Base-by-base conservation (phyloP, 106 monocot genomes). In the Apostasia shenzhenica region DNA sequence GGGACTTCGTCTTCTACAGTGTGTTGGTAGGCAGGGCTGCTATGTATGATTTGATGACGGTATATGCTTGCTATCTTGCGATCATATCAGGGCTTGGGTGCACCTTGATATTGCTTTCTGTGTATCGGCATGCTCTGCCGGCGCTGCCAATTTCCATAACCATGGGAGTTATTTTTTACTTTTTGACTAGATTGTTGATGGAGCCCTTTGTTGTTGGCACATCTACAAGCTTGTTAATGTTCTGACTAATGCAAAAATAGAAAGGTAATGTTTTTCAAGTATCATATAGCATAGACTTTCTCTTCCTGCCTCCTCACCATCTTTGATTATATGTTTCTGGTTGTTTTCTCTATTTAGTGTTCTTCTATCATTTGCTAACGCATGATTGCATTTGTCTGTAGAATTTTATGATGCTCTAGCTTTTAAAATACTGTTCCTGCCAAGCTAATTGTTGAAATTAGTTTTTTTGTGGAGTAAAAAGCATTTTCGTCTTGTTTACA, bases 151-250 rank as follows among this genome's bases (percentile, higher is more conserved):
- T 99, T 46, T 99, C 97, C 5, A 99, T 99, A 51, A 73, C 75
- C 2, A 61, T 99, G 45, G 97, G 97, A 9, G 80, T 90, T 38
- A 49, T 53, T 2, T 99, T 99, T 81, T 99, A 99, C 51, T 99
- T 99, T 71, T 80, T 99, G 74, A 90, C 89, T 2, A 67, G 97
- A 60, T 13, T 90, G 67, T 68, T 99, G 59, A 85, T 89, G 89
- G 97, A 99, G 77, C 97, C 97, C 3, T 99, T 99, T 72, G 81
- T 99, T 14, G 97, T 99, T 48, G 92, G 97, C 39, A 75, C 83
- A 0, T 89, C 97, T 1, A 90, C 83, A 48, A 75, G 69, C 69
- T 76, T 99, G 90, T 85, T 99, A 80, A 99, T 99, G 97, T 92
- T 99, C 82, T 92, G 81, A 95, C 70, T 70, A 37, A 65, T 26